These are phyloP conservation scores for Urochloa ruziziensis DNA, from an alignment of 176 grass and related monocot genomes.

Conservation along the genomic window DNA sequence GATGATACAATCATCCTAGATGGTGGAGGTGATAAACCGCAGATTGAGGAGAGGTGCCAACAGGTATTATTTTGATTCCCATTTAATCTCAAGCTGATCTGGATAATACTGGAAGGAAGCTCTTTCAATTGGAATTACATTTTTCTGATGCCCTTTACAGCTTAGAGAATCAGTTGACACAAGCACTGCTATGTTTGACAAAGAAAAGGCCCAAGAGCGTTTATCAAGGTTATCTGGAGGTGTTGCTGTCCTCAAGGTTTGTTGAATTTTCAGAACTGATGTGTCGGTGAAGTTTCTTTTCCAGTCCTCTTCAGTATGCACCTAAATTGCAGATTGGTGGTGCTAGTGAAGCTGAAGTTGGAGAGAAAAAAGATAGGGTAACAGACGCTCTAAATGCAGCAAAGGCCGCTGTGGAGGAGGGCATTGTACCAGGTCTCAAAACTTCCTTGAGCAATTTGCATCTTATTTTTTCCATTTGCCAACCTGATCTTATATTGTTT, in stretches of 20 bases:
- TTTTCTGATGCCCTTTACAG: slow-evolving; percentile 44
- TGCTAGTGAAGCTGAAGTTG: slow-evolving; percentile 86
- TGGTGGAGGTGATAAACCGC: slow-evolving; percentile 78
- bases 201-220: slow-evolving; percentile 92
- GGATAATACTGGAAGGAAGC: slow-evolving; percentile 8
- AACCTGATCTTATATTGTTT: not conserved
- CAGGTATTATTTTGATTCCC: slow-evolving; percentile 43
- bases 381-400: slow-evolving; percentile 92
- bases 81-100: not conserved
- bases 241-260: slow-evolving; percentile 84
- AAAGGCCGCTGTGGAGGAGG: slow-evolving; percentile 84
- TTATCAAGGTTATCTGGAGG: slow-evolving; percentile 94
- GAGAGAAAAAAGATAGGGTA: slow-evolving; percentile 96
- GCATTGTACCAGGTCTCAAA: slow-evolving; percentile 73
- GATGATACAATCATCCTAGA: slow-evolving; percentile 83
- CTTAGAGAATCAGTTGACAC: slow-evolving; percentile 74
- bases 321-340: slow-evolving; percentile 74
- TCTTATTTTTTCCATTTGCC: not conserved
- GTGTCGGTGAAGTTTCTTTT: not conserved
- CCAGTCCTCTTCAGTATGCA: not conserved
- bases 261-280: slow-evolving; percentile 31
- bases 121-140: slow-evolving; percentile 6
- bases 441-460: slow-evolving; percentile 8
- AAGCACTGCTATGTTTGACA: slow-evolving; percentile 87
- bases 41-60: slow-evolving; percentile 78